Evolutionary conservation across 768 basidiomycete genomes (phyloP).

Genomic region (Rhodotorula taiwanensis): DNA sequence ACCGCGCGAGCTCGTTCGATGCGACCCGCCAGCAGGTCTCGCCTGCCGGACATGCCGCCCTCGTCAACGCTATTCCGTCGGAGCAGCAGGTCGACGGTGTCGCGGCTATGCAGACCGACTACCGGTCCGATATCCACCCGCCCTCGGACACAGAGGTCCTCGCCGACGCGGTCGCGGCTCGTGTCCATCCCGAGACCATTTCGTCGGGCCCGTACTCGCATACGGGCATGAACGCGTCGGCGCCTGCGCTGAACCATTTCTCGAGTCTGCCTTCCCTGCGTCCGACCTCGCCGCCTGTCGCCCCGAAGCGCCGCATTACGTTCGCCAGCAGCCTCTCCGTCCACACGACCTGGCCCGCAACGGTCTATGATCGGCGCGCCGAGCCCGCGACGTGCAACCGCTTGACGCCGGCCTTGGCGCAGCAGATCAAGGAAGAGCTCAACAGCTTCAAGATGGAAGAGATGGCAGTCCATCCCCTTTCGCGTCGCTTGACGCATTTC

Average conservation of each 20-base stretch:
- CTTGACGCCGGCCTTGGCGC: conserved; percentile 85
- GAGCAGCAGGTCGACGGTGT: conserved; percentile 37
- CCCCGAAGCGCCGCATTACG: conserved; percentile 58
- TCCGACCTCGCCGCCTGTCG: conserved; percentile 57
- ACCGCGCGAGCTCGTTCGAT: conserved; percentile 39
- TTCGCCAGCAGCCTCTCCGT: conserved; percentile 90
- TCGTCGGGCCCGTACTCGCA: conserved; percentile 48
- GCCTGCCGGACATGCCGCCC: conserved; percentile 47
- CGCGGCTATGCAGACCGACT: conserved; percentile 14
- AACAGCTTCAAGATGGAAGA: conserved; percentile 98
- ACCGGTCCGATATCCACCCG: conserved; percentile 23
- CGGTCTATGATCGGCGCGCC: conserved; percentile 86
- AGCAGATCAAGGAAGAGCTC: conserved; percentile 94
- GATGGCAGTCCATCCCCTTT: conserved; percentile 86
- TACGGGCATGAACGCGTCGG: conserved; percentile 78
- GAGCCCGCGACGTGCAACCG: conserved; percentile 97
- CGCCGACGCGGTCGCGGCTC: conserved; percentile 24
- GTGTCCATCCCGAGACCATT: conserved; percentile 28
- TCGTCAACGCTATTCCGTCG: conserved; percentile 36
- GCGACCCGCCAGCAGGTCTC: conserved; percentile 35
- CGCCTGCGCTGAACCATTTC: conserved; percentile 67
- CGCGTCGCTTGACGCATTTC: conserved; percentile 36
- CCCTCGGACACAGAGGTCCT: conserved; percentile 25
- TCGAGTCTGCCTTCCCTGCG: conserved; percentile 59
- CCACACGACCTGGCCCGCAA: conserved; percentile 89